Evolutionary conservation across 331 rosid species (phyloP), one percentile per base, ranked within the genome.

Genomic region (Acacia pycnantha): DNA sequence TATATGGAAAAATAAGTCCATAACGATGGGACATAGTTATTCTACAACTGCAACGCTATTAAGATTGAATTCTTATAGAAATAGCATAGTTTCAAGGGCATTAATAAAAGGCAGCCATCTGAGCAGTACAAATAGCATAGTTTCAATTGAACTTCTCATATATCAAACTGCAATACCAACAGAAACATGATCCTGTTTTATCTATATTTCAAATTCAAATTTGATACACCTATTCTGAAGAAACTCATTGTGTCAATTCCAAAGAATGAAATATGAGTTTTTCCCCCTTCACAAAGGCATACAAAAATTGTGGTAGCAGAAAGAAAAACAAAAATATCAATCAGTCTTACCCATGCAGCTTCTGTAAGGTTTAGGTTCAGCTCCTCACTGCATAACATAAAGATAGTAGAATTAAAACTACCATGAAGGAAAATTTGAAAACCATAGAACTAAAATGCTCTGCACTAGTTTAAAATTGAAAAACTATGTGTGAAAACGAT

Each of bases 311-410:
- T 46, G 64, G 47, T 71, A n/a, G 61, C 74, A 48, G 64, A 77
- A 44, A 65, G 4, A 54, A 48, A 77, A 67, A 73, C 54, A 80
- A 76, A 77, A 66, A 47, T 4, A 56, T 59, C 14, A n/a, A n/a
- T 11, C 66, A 70, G 81, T 81, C 92, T 88, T 89, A 95, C 98
- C 99, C 98, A 93, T 11, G 98, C 98, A 53, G 98, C 98, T 87
- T 93, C 98, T 14, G 97, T 89, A 86, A 95, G 86, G 88, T 95
- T 93, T 65, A 95, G 90, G 88, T 90, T 64, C 87, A 95, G 88
- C 93, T 93, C 98, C 90, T 95, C 97, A 82, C 98, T 95, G 89
- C 95, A 95, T 31, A 61, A 71, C 65, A 81, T 16, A 77, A 61
- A 70, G 53, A 81, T 22, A 54, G 50, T 79, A 74, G n/a, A 71